Conservation (phyloP, 371 early-diverging fungal species). For the Mortierella sp. region DNA sequence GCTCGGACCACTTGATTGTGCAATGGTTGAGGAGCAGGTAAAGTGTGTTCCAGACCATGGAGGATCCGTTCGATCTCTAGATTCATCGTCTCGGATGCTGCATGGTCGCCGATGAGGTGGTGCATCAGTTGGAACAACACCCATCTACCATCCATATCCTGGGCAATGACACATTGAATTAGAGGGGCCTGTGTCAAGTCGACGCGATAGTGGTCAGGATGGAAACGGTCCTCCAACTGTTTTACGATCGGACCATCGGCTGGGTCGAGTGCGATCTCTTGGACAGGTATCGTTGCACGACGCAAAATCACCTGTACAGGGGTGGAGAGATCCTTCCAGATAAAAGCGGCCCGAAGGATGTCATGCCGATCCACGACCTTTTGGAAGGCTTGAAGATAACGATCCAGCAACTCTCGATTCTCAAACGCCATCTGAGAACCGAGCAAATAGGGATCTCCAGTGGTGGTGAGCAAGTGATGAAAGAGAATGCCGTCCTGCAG, state of each 20-base stretch:
- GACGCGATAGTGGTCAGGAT: constrained; percentile 5
- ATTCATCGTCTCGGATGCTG: constrained; percentile 7
- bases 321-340: constrained; percentile 11
- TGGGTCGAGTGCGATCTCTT: constrained; percentile 7
- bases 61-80: constrained; percentile 13
- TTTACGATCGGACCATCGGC: constrained; percentile 13
- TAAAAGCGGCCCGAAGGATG: constrained; percentile 13
- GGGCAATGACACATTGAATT: neutral
- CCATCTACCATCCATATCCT: constrained; percentile 14
- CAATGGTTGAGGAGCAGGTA: constrained; percentile 15
- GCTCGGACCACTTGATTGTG: too few relatives aligned
- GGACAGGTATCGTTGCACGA: neutral
- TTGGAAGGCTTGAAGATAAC: constrained; percentile 14
- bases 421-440: neutral
- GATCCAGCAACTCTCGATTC: constrained; percentile 9
- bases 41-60: constrained; percentile 4
- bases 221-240: constrained; percentile 2
- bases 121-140: constrained; percentile 9
- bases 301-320: constrained; percentile 26
- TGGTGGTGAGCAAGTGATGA: constrained; percentile 11
- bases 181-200: constrained; percentile 1
- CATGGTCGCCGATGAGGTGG: constrained; percentile 25
- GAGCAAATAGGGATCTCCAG: constrained; percentile 17
- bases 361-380: too few relatives aligned
- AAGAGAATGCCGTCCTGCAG: constrained; percentile 30